Base-by-base conservation (phyloP, 345 rosid genomes). In the Rubroshorea leprosula region DNA sequence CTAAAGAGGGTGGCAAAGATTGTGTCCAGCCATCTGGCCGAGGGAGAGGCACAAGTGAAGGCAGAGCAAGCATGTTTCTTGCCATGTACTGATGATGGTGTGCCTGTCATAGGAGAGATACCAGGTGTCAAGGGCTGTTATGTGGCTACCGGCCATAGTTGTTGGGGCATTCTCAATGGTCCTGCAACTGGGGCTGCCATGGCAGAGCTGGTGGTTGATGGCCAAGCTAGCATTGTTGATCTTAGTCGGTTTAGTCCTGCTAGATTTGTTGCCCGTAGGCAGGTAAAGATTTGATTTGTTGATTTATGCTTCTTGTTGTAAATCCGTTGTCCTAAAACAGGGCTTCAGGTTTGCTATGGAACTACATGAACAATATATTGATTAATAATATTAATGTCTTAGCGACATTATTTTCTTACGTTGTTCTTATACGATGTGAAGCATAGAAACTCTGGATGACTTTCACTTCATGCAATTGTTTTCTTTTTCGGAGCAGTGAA, bases 81-180 rank as follows among this genome's bases (percentile, higher is more conserved):
- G 72, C 96, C 97, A 0, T 74, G 87, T 56, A 86, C 86, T 0
- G 94, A 92, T 38, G 96, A 89, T 43, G 76, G 80, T 17, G 17
- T 81, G 35, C 97, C 91, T 0, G 73, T 92, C 23, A 86, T 84
- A 1, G 96, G 98, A 19, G 89, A 86, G 73, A 55, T 89, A 55
- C 91, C 87, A 1, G 84, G 90, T 8, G 51, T 79, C 12, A 78
- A 73, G 44, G 87, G 86, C 5, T 86, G 96, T 68, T 92, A 73
- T 54, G 88, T 86, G 24, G 97, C 79, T 11, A 83, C 96, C 0
- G 94, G 98, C 21, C 98, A 92, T 60, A 79, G 74, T 63, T 92
- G 96, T 61, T 86, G 97, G 97, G 98, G 97, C 0, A 86, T 92
- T 62, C 78, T 92, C 4, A 92, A 92, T 62, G 97, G 86, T 66